Evolutionary conservation across 2,329 filamentous ascomycete species (phyloP).

Genomic region (Triangularia verruculosa): DNA sequence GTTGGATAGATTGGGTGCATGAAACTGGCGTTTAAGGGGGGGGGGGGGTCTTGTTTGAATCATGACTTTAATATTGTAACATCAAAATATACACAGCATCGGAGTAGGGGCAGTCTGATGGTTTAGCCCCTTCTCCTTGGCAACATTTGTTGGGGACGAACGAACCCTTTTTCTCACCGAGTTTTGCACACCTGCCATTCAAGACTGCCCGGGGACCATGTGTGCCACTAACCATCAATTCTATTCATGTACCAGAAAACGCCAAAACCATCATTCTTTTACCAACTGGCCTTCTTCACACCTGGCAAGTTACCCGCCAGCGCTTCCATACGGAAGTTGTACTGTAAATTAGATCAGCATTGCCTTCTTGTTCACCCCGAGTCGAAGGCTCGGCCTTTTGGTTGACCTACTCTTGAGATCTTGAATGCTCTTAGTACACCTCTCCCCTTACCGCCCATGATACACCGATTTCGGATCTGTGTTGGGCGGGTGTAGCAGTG

Average conservation of each 20-base stretch:
- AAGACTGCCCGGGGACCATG: neutral
- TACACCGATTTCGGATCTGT: conserved; percentile 91
- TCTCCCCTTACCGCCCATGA: conserved; percentile 83
- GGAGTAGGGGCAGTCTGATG: neutral
- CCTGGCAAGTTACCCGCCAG: conserved; percentile 82
- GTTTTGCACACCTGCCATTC: neutral
- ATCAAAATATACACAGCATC: conserved; percentile 22
- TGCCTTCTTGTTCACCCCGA: neutral
- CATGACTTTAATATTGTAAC: conserved; percentile 23
- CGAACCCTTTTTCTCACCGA: neutral
- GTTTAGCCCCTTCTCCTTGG: neutral
- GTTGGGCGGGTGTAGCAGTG: conserved; percentile 91
- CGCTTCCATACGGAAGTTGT: conserved; percentile 87
- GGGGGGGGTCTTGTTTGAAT: neutral
- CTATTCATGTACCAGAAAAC: neutral
- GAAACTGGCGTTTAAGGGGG: conserved; percentile 18
- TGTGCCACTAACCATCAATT: neutral
- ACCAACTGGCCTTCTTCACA: conserved; percentile 97
- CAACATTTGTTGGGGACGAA: conserved; percentile 1
- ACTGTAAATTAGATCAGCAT: conserved; percentile 55
- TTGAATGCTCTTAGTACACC: conserved; percentile 94
- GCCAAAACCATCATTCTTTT: conserved; percentile 34
- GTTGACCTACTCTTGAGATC: conserved; percentile 73
- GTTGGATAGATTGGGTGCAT: conserved; percentile 15
- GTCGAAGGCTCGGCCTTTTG: neutral